Evolutionary conservation across 306 rosid genomes (phyloP).

Genomic region (Corylus heterophylla): DNA sequence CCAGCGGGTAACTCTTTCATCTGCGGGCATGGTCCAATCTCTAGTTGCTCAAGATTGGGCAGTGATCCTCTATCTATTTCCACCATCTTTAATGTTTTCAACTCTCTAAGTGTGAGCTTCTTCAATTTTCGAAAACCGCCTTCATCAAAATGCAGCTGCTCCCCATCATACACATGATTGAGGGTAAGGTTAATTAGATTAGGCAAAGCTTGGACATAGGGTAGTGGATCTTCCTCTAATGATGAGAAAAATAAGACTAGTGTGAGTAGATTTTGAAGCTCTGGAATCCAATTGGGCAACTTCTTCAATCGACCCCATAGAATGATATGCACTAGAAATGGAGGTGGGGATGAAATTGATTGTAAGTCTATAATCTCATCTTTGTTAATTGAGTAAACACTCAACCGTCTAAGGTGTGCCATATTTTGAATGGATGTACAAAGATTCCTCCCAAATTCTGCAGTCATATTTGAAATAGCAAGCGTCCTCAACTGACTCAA

Average conservation of each 20-base stretch:
- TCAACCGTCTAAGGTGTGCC: conserved; percentile 11
- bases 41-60: conserved; percentile 2
- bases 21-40: not conserved
- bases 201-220: not conserved
- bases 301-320: conserved; percentile 9
- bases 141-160: conserved; percentile 4
- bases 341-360: conserved; percentile 1
- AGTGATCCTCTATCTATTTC: conserved; percentile 1
- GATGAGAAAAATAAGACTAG: not conserved
- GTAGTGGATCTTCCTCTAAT: conserved; percentile 6
- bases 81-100: not conserved
- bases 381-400: not conserved
- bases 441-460: not conserved
- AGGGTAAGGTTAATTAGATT: not conserved
- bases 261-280: conserved; percentile 7
- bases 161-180: conserved; percentile 16
- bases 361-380: conserved; percentile 23
- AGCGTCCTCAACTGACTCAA: not conserved
- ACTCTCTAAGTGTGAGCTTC: not conserved
- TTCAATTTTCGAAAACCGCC: conserved; percentile 2
- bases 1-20: conserved; percentile 15
- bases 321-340: not conserved
- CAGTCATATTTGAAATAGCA: not conserved
- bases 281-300: conserved; percentile 21
- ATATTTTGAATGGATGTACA: conserved; percentile 6